These are phyloP conservation scores for Nigrospora sphaerica DNA, from an alignment of 2,329 filamentous ascomycete species.

Conservation along the genomic window DNA sequence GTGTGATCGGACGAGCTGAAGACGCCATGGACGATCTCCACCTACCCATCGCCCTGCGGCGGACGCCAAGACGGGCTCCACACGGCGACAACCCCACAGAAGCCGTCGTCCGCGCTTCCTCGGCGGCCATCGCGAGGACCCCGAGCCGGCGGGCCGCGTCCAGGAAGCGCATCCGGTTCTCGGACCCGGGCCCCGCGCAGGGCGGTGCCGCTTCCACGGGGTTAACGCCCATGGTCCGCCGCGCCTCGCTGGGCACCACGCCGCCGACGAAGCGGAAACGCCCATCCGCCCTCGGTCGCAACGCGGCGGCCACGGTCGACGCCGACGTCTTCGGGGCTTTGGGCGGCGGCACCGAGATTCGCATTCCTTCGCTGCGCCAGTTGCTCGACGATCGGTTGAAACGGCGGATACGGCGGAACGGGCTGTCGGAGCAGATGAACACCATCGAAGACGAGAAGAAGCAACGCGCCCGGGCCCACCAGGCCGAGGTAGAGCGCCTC, in stretches of 20 bases:
- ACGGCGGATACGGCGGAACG: constrained; percentile 47
- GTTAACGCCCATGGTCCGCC: constrained; percentile 50
- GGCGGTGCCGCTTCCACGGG: constrained; percentile 33
- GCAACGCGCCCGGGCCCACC: constrained; percentile 27
- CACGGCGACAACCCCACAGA: constrained; percentile 9
- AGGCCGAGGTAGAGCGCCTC: constrained; percentile 41
- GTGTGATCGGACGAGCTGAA: not conserved
- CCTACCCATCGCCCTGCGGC: constrained; percentile 48
- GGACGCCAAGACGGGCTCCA: constrained; percentile 37
- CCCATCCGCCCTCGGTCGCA: constrained; percentile 33
- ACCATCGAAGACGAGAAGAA: constrained; percentile 39
- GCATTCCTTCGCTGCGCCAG: constrained; percentile 26
- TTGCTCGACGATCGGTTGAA: constrained; percentile 43
- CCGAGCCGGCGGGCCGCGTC: constrained; percentile 18
- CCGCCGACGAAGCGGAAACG: constrained; percentile 32
- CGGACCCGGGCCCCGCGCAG: constrained; percentile 42
- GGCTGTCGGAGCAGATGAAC: constrained; percentile 53
- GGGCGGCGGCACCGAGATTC: constrained; percentile 27
- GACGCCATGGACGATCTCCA: constrained; percentile 28
- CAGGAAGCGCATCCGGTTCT: constrained; percentile 51
- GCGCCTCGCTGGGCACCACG: constrained; percentile 33
- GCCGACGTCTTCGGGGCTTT: constrained; percentile 12
- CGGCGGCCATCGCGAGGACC: constrained; percentile 11
- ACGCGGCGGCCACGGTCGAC: constrained; percentile 5
- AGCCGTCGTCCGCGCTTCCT: not conserved